Base-by-base conservation (phyloP, 305 asterid genomes). In the Euphrasia arctica region DNA sequence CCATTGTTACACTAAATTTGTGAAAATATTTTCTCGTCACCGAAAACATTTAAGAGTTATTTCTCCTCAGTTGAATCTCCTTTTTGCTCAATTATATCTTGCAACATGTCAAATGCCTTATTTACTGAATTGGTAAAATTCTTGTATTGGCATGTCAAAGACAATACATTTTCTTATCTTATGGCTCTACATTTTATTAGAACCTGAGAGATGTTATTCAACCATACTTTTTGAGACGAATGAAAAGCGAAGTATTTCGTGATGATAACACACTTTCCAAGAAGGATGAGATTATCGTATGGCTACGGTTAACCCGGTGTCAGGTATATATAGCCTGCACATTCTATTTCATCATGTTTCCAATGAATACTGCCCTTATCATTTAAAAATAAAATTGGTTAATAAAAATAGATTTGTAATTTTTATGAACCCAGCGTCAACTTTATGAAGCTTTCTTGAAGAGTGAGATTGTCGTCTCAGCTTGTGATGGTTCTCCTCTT, bases 401-500 rank as follows among this genome's bases (percentile, higher is more conserved):
- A 49, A 67, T 31, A 72, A 34, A 61, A 55, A 5, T 34, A 60
- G 18, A 22, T 45, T 64, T 51, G 57, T 66, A 15, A 65, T 65
- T 66, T 64, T 75, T 60, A 57, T 69, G 69, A 18, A 60, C 74
- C 43, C 86, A 92, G 98, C 95, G 96, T 60, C 87, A 79, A 71
- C 84, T 92, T 49, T 92, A 92, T 78, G 91, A 83, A 72, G 98
- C 98, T 65, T 92, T 92, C 80, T 74, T 90, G 74, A 92, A 83
- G 60, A 92, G 98, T 74, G 97, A 92, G 82, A 87, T 92, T 61
- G 98, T 92, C 47, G 70, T 92, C 70, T 90, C 97, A 65, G 87
- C 98, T 70, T 87, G 76, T 78, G 98, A 87, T 74, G 92, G 94
- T 22, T 90, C 97, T 4, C 98, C 98, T 58, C 85, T 92, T 71